Base-by-base conservation (phyloP, 2,329 filamentous ascomycete species). In the Cyclaneusma minus region DNA sequence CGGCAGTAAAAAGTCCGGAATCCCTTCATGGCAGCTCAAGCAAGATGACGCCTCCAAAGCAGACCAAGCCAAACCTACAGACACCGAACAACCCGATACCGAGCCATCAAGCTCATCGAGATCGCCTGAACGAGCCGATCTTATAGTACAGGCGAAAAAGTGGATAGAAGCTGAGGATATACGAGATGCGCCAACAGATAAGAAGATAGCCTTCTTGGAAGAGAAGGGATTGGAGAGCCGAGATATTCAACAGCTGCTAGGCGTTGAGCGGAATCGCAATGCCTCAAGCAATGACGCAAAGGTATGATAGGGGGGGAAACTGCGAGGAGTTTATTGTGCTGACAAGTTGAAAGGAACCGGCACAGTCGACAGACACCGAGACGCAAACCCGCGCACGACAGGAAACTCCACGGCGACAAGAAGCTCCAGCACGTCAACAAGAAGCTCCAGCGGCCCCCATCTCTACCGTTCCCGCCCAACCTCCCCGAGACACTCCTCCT, bases 151-250 rank as follows among this genome's bases (percentile, higher is more conserved):
- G 44, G 83, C 84, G 15, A 62, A 65, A 22, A 67, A 61, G 28
- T 94, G 93, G 44, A 63, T 94, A 4, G 59, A 79, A 26, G 76
- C 91, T 33, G 70, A 79, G 6, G 60, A 63, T 12, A 79, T 93
- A 30, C 69, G 65, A 31, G 56, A 75, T 49, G 70, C 76, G 17
- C 60, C 76, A 0, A 60, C 62, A 22, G 75, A 81, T 29, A 74
- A 71, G 50, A 92, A 92, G 55, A 58, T 66, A 12, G 64, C 67
- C 6, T 93, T 93, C 39, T 55, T 94, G 2, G 64, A 73, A 42
- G 68, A 68, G 26, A 94, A 94, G 48, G 81, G 81, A 3, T 55
- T 93, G 6, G 55, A 54, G 3, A 55, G 64, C 4, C 58, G 63
- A 16, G 71, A 87, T 34, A 81, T 92, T 33, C 57, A 80, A 37